Conservation (phyloP, 2,329 filamentous ascomycete species). For the Phialophora verrucosa region DNA sequence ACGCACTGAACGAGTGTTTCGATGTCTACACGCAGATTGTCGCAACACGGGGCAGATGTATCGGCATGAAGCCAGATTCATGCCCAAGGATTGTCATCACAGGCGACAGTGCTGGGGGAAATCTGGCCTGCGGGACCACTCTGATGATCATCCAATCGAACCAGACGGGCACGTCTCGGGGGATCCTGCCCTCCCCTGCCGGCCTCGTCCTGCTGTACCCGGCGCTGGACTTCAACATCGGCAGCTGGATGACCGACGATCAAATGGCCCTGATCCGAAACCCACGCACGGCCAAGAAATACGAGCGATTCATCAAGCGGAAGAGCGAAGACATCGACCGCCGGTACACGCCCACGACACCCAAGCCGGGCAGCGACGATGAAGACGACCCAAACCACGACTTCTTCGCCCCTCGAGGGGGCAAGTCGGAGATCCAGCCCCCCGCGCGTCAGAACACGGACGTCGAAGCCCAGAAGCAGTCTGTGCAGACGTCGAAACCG, state of each 20-base stretch:
- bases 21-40: slow-evolving; percentile 81
- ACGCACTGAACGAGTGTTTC: slow-evolving; percentile 84
- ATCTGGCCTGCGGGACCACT: slow-evolving; percentile 77
- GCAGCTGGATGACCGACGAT: slow-evolving; percentile 98
- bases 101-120: slow-evolving; percentile 83
- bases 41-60: slow-evolving; percentile 72
- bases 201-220: slow-evolving; percentile 89
- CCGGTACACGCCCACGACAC: slow-evolving; percentile 77
- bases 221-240: slow-evolving; percentile 93
- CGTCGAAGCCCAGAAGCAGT: slow-evolving; percentile 47
- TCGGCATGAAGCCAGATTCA: slow-evolving; percentile 72
- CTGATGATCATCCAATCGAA: slow-evolving; percentile 87
- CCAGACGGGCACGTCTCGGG: slow-evolving; percentile 49
- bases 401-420: slow-evolving; percentile 41
- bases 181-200: slow-evolving; percentile 72
- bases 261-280: slow-evolving; percentile 95
- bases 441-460: slow-evolving; percentile 39
- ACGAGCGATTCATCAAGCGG: slow-evolving; percentile 71
- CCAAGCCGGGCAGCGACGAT: slow-evolving; percentile 74
- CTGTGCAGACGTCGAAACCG: slow-evolving; percentile 48
- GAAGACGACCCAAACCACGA: slow-evolving; percentile 56
- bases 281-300: slow-evolving; percentile 65
- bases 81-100: slow-evolving; percentile 73
- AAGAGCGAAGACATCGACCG: slow-evolving; percentile 74
- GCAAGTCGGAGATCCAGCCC: slow-evolving; percentile 39